A percentile compares a stretch with the other conserved stretches of the same genome.
phyloP scores from a whole-genome alignment of 345 rosid genomes.

The Populus euphratica region DNA sequence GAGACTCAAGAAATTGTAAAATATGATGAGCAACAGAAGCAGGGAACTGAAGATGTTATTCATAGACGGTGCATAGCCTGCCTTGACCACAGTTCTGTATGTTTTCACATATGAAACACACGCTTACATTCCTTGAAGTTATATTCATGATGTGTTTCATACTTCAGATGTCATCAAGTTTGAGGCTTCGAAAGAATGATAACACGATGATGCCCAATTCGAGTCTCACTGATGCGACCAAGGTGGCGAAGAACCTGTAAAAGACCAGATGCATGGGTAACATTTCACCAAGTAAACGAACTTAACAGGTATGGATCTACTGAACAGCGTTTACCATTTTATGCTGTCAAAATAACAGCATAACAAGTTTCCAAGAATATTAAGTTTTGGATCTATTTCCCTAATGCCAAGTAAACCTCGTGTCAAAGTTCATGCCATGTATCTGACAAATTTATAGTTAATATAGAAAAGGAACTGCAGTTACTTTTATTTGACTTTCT shows the following conservation, averaged over 20 bases:
- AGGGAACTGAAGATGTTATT: too few relatives aligned
- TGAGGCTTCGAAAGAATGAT: constrained; percentile 65
- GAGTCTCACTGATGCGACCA: constrained; percentile 73
- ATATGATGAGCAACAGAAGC: too few relatives aligned
- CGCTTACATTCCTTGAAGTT: background rate
- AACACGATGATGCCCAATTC: constrained; percentile 74
- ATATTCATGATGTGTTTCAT: constrained; percentile 15
- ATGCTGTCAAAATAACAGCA: background rate
- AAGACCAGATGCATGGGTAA: constrained; percentile 17
- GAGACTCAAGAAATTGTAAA: too few relatives aligned
- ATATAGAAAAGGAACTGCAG: too few relatives aligned
- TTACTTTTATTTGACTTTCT: background rate
- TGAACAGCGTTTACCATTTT: background rate
- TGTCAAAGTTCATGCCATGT: background rate
- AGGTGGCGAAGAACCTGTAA: constrained; percentile 85
- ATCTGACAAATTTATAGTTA: background rate
- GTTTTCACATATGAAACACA: too few relatives aligned
- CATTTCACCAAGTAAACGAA: background rate
- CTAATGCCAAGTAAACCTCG: background rate
- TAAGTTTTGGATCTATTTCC: background rate
- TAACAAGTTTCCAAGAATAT: background rate
- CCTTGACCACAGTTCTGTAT: too few relatives aligned
- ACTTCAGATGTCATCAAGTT: too few relatives aligned
- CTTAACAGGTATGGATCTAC: too few relatives aligned
- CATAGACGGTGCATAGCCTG: too few relatives aligned